Percentiles rank a stretch among this genome's conserved stretches.
Conservation (phyloP, 192 early-diverging fungal genomes). For the Backusella tuberculispora region DNA sequence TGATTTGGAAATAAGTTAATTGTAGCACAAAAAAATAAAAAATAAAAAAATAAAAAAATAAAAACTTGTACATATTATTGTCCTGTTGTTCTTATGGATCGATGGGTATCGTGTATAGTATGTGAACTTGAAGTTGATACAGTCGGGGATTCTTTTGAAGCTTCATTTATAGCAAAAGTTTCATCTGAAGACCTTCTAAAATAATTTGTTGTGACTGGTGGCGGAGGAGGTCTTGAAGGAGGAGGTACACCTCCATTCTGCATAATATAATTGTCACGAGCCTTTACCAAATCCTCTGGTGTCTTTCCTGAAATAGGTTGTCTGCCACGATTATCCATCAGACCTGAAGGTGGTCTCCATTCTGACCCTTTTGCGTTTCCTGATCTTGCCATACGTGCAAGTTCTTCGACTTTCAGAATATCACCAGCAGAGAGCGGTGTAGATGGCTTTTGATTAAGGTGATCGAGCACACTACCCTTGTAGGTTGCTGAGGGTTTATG, state of each 20-base stretch:
- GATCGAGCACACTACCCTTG: slow-evolving; percentile 31
- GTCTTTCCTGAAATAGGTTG: neutral
- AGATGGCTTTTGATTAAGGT: slow-evolving; percentile 34
- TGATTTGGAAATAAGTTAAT: slow-evolving; percentile 10
- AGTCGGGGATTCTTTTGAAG: neutral
- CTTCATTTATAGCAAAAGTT: neutral
- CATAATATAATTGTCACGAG: slow-evolving; percentile 21
- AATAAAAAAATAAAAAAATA: neutral
- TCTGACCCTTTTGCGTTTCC: slow-evolving; percentile 12
- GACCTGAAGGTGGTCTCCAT: slow-evolving; percentile 36
- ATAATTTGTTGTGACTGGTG: neutral
- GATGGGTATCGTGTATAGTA: neutral
- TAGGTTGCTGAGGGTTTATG: slow-evolving; percentile 19
- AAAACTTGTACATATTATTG: neutral
- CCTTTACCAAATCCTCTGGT: slow-evolving; percentile 1
- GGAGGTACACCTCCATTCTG: slow-evolving; percentile 11
- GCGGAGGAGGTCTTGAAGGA: slow-evolving; percentile 9
- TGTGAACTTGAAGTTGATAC: neutral
- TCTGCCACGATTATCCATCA: neutral
- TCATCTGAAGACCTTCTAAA: neutral
- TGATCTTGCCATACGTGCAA: slow-evolving; percentile 33
- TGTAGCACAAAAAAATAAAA: neutral
- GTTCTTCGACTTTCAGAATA: slow-evolving; percentile 42
- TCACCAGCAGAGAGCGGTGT: slow-evolving; percentile 38
- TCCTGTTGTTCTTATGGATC: neutral